Percentiles rank a stretch among this genome's conserved stretches.
Conservation (phyloP, 257 asterid species). For the Misopates orontium region DNA sequence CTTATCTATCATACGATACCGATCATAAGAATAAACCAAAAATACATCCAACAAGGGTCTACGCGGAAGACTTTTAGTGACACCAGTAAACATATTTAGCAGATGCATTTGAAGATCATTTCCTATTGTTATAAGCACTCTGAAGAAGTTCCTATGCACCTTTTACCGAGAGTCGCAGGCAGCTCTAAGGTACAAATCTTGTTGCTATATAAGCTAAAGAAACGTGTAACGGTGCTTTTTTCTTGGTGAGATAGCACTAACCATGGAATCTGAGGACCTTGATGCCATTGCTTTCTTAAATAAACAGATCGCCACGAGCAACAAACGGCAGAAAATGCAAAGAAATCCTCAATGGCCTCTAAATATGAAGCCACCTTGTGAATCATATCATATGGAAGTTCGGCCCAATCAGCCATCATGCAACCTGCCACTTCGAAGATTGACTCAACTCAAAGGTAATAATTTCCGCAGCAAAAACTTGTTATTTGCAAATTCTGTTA, state of each 20-base stretch:
- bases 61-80: conserved; percentile 24
- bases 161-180: conserved; percentile 26
- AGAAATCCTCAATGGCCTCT: conserved; percentile 27
- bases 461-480: neutral
- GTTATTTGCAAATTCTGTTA: too few relatives aligned
- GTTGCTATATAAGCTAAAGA: conserved; percentile 27
- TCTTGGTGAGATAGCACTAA: conserved; percentile 27
- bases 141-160: conserved; percentile 32
- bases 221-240: conserved; percentile 19
- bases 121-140: conserved; percentile 33
- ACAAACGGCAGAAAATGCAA: conserved; percentile 53
- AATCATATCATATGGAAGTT: conserved; percentile 36
- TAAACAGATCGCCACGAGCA: conserved; percentile 40
- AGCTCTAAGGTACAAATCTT: conserved; percentile 28
- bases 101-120: conserved; percentile 23
- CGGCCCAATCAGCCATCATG: conserved; percentile 38
- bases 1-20: conserved; percentile 29
- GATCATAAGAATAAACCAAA: conserved; percentile 5
- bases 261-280: conserved; percentile 36
- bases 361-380: conserved; percentile 31
- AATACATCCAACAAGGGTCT: conserved; percentile 22
- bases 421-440: conserved; percentile 14
- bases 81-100: conserved; percentile 32
- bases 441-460: neutral
- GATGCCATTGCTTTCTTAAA: conserved; percentile 38